A percentile compares a stretch with the other conserved stretches of the same genome.
phyloP scores from a whole-genome alignment of 2,329 filamentous ascomycete genomes.

The Alternaria burnsii region DNA sequence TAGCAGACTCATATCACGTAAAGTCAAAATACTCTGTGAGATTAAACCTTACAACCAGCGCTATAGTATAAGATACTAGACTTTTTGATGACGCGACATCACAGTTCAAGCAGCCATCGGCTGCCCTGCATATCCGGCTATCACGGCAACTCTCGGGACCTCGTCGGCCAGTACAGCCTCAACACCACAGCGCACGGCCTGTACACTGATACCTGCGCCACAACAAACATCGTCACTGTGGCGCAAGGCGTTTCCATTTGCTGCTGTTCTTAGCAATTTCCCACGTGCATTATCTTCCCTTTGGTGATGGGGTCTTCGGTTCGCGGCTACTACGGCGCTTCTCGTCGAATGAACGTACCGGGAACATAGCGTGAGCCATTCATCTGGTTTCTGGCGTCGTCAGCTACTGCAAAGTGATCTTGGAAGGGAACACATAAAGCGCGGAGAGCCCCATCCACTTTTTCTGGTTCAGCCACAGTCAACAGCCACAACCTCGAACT shows the following conservation, averaged over 20 bases:
- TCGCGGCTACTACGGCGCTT: constrained; percentile 9
- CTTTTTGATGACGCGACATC: background rate
- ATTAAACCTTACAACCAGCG: background rate
- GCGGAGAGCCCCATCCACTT: background rate
- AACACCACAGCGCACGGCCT: constrained; percentile 14
- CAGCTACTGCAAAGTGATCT: constrained; percentile 2
- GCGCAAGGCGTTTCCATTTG: background rate
- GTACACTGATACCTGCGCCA: constrained; percentile 1
- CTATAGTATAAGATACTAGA: background rate
- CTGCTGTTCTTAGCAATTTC: background rate
- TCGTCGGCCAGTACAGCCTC: constrained; percentile 8
- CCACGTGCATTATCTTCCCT: background rate
- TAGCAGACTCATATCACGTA: background rate
- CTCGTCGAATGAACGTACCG: constrained; percentile 7
- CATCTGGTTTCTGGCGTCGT: constrained; percentile 18
- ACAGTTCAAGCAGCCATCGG: background rate
- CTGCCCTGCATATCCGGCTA: background rate
- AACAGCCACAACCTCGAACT: background rate
- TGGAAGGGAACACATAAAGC: background rate
- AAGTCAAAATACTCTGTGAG: background rate
- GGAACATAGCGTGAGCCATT: background rate
- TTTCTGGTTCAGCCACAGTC: background rate
- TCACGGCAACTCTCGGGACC: background rate
- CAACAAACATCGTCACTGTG: background rate
- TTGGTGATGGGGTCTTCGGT: background rate